Conservation (phyloP, 148 eudicot species). For the Camellia sinensis region DNA sequence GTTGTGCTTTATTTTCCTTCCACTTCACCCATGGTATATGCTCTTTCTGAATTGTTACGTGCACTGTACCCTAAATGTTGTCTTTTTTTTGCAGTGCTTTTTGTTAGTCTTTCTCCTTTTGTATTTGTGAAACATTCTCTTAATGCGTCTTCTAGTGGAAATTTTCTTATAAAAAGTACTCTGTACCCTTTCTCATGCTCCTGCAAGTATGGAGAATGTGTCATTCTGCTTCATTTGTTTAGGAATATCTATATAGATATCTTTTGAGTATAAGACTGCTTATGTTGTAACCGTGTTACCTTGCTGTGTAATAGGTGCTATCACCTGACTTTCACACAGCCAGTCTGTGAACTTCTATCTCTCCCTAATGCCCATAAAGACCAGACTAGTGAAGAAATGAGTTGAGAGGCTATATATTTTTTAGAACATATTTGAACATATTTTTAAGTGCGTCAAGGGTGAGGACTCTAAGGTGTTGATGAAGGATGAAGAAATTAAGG, state of each 20-base stretch:
- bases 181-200: neutral
- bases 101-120: too few species aligned
- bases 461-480: too few species aligned
- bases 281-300: neutral
- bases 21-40: neutral
- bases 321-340: neutral
- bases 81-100: too few species aligned
- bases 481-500: too few species aligned
- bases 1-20: conserved; percentile 8
- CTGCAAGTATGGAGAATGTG: neutral
- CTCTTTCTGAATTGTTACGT: neutral
- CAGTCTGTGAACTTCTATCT: neutral
- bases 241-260: conserved; percentile 4
- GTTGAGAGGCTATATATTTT: conserved; percentile 1
- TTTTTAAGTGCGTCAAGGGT: too few species aligned
- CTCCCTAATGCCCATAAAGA: neutral
- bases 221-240: neutral
- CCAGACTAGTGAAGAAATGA: neutral
- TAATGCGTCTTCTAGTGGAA: too few species aligned
- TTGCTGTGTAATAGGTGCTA: neutral
- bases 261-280: neutral
- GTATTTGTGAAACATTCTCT: too few species aligned
- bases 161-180: too few species aligned
- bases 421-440: neutral
- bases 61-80: neutral